phyloP scores from a whole-genome alignment of 768 basidiomycete genomes.

The Macrocybe gigantea region DNA sequence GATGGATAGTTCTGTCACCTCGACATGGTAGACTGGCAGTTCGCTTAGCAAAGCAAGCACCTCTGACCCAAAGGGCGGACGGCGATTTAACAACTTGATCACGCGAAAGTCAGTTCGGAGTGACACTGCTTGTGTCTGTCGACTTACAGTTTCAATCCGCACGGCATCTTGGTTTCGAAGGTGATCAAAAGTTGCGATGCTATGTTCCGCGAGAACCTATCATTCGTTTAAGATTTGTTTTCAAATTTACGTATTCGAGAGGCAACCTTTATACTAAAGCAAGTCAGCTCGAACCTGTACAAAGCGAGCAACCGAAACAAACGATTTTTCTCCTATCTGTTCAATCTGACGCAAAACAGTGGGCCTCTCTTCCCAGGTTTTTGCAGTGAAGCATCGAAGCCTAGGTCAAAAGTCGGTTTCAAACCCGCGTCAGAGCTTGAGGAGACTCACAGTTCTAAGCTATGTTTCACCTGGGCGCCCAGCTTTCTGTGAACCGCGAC shows the following conservation, averaged over 20 bases:
- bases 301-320: constrained; percentile 17
- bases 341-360: constrained; percentile 82
- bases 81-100: constrained; percentile 64
- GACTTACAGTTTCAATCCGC: constrained; percentile 57
- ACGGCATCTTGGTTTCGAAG: constrained; percentile 52
- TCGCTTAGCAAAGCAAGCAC: constrained; percentile 55
- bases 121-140: background rate
- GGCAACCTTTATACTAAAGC: background rate
- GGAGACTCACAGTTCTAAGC: constrained; percentile 65
- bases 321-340: constrained; percentile 93
- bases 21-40: constrained; percentile 59
- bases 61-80: constrained; percentile 68
- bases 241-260: background rate
- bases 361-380: constrained; percentile 89
- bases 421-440: background rate
- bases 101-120: background rate
- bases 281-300: constrained; percentile 26
- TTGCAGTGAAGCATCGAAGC: constrained; percentile 71
- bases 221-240: constrained; percentile 6
- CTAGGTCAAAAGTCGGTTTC: constrained; percentile 28
- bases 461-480: constrained; percentile 65
- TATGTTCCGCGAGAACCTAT: constrained; percentile 72
- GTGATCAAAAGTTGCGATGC: constrained; percentile 55
- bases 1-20: constrained; percentile 41
- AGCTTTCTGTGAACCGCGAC: constrained; percentile 60